phyloP scores from a whole-genome alignment of 1,284 basidiomycete genomes.

The Ustilago trichophora region DNA sequence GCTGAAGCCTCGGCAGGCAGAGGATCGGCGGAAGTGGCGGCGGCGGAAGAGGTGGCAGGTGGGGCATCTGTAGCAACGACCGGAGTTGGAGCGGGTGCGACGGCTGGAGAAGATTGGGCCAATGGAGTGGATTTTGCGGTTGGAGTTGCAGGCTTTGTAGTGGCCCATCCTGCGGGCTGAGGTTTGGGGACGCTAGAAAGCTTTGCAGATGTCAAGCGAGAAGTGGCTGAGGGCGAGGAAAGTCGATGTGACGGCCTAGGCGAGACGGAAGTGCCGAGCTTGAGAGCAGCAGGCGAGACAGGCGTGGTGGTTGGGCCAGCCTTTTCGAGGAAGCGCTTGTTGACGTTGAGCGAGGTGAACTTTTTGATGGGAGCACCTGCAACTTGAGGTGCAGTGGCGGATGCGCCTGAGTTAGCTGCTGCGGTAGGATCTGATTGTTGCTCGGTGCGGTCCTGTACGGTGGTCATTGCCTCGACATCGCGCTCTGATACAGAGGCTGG shows the following conservation, averaged over 20 bases:
- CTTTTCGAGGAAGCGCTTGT: conserved; percentile 63
- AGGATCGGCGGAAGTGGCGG: conserved; percentile 11
- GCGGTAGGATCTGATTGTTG: neutral
- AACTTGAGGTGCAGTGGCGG: conserved; percentile 12
- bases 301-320: conserved; percentile 43
- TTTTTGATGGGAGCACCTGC: conserved; percentile 44
- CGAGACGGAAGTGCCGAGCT: conserved; percentile 32
- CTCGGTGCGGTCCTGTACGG: conserved; percentile 16
- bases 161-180: conserved; percentile 47
- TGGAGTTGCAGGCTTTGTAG: conserved; percentile 26
- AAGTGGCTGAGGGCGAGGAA: conserved; percentile 33
- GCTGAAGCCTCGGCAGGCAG: conserved; percentile 36
- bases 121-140: conserved; percentile 14
- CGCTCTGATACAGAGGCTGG: conserved; percentile 26
- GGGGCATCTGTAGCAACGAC: conserved; percentile 2
- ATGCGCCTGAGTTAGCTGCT: conserved; percentile 4
- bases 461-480: conserved; percentile 40
- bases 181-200: conserved; percentile 49
- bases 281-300: conserved; percentile 22
- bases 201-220: conserved; percentile 45
- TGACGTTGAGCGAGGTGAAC: conserved; percentile 63
- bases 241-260: conserved; percentile 36
- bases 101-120: conserved; percentile 8
- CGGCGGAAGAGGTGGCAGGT: neutral
- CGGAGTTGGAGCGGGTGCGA: neutral